These are phyloP conservation scores for Boechera stricta DNA, from an alignment of 345 rosid species.

Conservation along the genomic window DNA sequence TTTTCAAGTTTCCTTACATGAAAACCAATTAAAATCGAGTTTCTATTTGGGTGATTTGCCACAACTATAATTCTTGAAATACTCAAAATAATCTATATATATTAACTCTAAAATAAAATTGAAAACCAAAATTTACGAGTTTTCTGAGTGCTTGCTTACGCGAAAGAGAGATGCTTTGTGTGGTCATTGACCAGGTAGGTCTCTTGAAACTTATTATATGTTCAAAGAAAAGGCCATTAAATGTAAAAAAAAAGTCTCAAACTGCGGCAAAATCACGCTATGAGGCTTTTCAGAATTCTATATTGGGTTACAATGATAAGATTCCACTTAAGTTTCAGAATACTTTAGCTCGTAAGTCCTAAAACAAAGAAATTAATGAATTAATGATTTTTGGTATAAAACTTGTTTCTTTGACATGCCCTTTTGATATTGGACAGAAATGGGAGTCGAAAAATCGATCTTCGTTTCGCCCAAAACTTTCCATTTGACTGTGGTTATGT, in stretches of 20 bases:
- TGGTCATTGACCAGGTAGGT: no score
- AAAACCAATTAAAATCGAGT: no score
- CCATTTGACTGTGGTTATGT: slow-evolving; percentile 90
- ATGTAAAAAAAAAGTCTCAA: slow-evolving; percentile 11
- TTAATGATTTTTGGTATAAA: not conserved
- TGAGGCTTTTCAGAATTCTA: slow-evolving; percentile 59
- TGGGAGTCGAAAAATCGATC: slow-evolving; percentile 74
- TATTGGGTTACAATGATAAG: slow-evolving; percentile 49
- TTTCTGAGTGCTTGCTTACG: no score
- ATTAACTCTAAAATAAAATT: no score
- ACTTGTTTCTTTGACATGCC: not conserved
- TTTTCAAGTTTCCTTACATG: no score
- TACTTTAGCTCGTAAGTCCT: slow-evolving; percentile 57
- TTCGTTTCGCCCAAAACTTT: slow-evolving; percentile 74
- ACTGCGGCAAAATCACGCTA: slow-evolving; percentile 6
- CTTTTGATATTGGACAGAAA: slow-evolving; percentile 52
- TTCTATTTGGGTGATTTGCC: no score
- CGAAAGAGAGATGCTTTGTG: no score
- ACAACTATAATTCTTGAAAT: no score
- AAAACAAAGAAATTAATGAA: slow-evolving; percentile 2
- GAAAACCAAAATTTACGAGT: no score
- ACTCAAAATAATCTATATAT: no score
- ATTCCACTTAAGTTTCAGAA: slow-evolving; percentile 1
- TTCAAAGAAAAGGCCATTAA: no score
- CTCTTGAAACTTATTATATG: no score